These are phyloP conservation scores for Neopestalotiopsis clavispora DNA, from an alignment of 2,329 filamentous ascomycete genomes.

Conservation along the genomic window DNA sequence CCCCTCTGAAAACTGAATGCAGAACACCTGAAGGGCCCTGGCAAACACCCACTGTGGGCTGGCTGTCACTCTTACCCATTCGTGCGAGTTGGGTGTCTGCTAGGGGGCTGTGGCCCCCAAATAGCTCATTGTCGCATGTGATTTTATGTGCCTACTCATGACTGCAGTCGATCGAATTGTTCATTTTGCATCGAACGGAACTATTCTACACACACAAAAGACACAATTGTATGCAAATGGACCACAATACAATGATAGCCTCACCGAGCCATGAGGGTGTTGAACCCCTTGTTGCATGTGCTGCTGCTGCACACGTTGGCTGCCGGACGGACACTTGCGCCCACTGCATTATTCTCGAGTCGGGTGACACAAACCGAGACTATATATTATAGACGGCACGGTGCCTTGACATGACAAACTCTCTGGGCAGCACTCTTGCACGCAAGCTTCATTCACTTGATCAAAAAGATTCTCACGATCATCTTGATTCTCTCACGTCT, in stretches of 20 bases:
- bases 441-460: no score
- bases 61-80: neutral
- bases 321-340: neutral
- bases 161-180: neutral
- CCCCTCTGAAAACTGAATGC: neutral
- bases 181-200: neutral
- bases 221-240: neutral
- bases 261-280: neutral
- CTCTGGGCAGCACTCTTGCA: neutral
- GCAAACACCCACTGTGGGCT: neutral
- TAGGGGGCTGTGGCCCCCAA: neutral
- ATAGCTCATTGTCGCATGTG: neutral
- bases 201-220: neutral
- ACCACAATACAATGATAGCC: neutral
- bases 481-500: no score
- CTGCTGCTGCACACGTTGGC: neutral
- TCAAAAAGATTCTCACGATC: no score
- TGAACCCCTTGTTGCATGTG: neutral
- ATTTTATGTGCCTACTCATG: neutral
- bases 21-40: neutral
- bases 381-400: neutral
- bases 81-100: no score
- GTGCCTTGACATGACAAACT: neutral
- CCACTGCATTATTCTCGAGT: neutral
- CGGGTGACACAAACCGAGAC: neutral